Evolutionary conservation across 495 filamentous ascomycete species (phyloP), one percentile per base, ranked within the genome.

Genomic region (Aspergillus incahuasiensis): DNA sequence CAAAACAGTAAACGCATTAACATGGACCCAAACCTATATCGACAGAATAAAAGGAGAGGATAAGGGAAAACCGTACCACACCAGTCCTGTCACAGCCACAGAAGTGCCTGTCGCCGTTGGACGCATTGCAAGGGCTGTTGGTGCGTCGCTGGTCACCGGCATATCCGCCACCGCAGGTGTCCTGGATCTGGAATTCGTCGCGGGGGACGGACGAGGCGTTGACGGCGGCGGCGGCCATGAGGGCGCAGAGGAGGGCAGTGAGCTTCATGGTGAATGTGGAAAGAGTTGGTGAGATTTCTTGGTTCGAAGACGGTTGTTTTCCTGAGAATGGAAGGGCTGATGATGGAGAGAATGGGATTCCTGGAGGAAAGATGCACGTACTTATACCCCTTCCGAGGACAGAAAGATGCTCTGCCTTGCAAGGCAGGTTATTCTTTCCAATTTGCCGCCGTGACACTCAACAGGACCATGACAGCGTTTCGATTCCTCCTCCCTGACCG

Each of bases 261-360:
- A 59, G 18, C 52, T 59, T 59, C 57, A 59, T 59, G 20, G 2
- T 59, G 57, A 28, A 49, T n/a, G n/a, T n/a, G n/a, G n/a, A n/a
- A n/a, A n/a, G n/a, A n/a, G n/a, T n/a, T n/a, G n/a, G n/a, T n/a
- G n/a, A n/a, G n/a, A n/a, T n/a, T n/a, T n/a, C n/a, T n/a, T n/a
- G n/a, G n/a, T n/a, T n/a, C n/a, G n/a, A n/a, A n/a, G n/a, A n/a
- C n/a, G n/a, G n/a, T n/a, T n/a, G n/a, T n/a, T n/a, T n/a, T n/a
- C n/a, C n/a, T n/a, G n/a, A n/a, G n/a, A n/a, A n/a, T n/a, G n/a
- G n/a, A n/a, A n/a, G n/a, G n/a, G n/a, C n/a, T n/a, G n/a, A n/a
- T n/a, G n/a, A n/a, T n/a, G n/a, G n/a, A n/a, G n/a, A n/a, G n/a
- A n/a, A n/a, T n/a, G n/a, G n/a, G n/a, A n/a, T n/a, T n/a, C n/a